Evolutionary conservation across 306 rosid species (phyloP).

Genomic region (Cajanus cajan): DNA sequence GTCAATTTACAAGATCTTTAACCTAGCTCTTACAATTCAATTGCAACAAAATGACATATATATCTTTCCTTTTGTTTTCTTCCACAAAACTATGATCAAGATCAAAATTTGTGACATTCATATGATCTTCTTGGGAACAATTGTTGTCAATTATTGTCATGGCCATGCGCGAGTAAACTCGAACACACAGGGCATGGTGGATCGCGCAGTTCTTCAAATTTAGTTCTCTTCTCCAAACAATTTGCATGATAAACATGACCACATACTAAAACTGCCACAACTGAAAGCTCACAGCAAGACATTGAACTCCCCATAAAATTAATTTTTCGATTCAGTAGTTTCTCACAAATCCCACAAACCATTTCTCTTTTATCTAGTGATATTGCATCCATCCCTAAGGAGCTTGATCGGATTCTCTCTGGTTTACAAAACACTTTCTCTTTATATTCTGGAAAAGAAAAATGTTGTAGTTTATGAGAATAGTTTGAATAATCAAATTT

Average conservation of each 20-base stretch:
- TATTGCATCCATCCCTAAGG: conserved; percentile 40
- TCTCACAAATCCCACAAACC: conserved; percentile 72
- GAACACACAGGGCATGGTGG: conserved; percentile 73
- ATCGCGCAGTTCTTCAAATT: conserved; percentile 55
- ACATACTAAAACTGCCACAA: conserved; percentile 79
- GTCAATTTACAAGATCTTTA: conserved; percentile 20
- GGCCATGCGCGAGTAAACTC: conserved; percentile 36
- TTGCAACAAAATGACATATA: background rate
- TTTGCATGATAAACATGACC: conserved; percentile 89
- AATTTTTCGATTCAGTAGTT: conserved; percentile 57
- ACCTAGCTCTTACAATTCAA: conserved; percentile 22
- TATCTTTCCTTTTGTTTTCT: background rate
- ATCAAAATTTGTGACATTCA: conserved; percentile 8
- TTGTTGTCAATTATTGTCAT: conserved; percentile 33
- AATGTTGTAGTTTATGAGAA: background rate
- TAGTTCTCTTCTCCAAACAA: conserved; percentile 76
- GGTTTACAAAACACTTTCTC: conserved; percentile 58
- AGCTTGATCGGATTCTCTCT: conserved; percentile 67
- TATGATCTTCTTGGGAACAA: conserved; percentile 11
- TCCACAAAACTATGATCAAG: conserved; percentile 25
- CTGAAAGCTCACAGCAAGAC: conserved; percentile 58
- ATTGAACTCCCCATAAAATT: conserved; percentile 46
- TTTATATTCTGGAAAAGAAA: conserved; percentile 44
- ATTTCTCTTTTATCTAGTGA: conserved; percentile 50
- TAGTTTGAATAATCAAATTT: background rate